A percentile compares a stretch with the other conserved stretches of the same genome.
Evolutionary conservation across 345 rosid genomes (phyloP).

Genomic region (Nephelium lappaceum): DNA sequence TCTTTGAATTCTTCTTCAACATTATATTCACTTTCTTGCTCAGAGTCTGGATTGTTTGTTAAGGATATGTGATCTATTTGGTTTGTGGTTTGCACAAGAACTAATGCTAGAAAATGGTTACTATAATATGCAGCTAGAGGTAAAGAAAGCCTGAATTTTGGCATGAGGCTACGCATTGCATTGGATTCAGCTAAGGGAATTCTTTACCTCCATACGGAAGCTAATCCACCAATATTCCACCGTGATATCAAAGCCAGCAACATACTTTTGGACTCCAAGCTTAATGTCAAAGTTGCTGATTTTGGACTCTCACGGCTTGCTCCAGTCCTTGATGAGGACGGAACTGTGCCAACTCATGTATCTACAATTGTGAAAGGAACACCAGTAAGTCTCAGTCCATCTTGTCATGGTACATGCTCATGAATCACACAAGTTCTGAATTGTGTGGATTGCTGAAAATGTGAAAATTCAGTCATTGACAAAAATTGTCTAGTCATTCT

Average conservation of each 20-base stretch:
- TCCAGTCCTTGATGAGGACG: slow-evolving; percentile 79
- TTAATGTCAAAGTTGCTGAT: slow-evolving; percentile 89
- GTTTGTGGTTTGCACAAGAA: neutral
- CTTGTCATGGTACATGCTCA: neutral
- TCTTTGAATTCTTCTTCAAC: neutral
- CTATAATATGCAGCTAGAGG: slow-evolving; percentile 48
- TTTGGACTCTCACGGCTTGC: slow-evolving; percentile 94
- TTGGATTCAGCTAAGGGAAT: slow-evolving; percentile 91
- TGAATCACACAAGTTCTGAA: neutral
- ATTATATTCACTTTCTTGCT: neutral
- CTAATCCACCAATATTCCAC: slow-evolving; percentile 92
- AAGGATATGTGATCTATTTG: neutral
- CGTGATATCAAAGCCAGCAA: slow-evolving; percentile 97
- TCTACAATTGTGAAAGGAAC: slow-evolving; percentile 95
- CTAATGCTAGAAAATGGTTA: neutral
- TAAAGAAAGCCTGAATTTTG: slow-evolving; percentile 55
- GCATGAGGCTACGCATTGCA: slow-evolving; percentile 65
- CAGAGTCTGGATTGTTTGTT: neutral
- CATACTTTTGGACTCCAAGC: slow-evolving; percentile 70
- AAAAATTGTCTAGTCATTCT: too few relatives aligned
- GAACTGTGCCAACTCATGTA: slow-evolving; percentile 62
- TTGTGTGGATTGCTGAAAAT: too few relatives aligned
- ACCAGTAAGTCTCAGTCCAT: slow-evolving; percentile 51
- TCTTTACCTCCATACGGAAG: slow-evolving; percentile 87
- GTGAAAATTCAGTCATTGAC: too few relatives aligned